phyloP scores from a whole-genome alignment of 1,139 yeast species.

The Kodamaea anthophila region DNA sequence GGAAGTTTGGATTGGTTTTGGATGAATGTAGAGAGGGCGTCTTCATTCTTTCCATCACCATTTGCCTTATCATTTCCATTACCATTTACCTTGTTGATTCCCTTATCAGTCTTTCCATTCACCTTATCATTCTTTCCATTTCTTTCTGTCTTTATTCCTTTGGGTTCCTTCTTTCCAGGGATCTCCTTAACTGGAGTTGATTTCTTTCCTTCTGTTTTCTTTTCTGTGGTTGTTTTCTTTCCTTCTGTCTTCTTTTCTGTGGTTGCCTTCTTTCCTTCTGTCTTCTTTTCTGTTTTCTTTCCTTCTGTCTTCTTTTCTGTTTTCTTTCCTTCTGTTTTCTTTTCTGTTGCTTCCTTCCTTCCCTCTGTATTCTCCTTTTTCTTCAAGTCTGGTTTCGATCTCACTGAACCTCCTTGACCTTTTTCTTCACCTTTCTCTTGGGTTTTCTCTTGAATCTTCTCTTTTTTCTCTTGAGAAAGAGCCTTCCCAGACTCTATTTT shows the following conservation, averaged over 20 bases:
- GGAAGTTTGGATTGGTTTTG: conserved; percentile 9
- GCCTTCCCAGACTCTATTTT: no score
- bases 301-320: neutral
- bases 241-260: neutral
- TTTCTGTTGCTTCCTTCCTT: no score
- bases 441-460: no score
- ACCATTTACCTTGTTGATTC: neutral
- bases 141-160: conserved; percentile 1
- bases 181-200: no score
- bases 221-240: neutral
- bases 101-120: neutral
- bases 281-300: neutral
- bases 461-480: no score
- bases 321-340: neutral
- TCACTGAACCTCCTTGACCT: no score
- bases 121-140: conserved; percentile 1
- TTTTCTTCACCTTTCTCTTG: no score
- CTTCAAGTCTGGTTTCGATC: no score
- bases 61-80: neutral
- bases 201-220: neutral
- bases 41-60: conserved; percentile 2
- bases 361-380: no score
- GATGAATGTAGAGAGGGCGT: conserved; percentile 7
- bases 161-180: conserved; percentile 3
- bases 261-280: no score